Base-by-base conservation (phyloP, 768 basidiomycete species). In the Mycena galopus region DNA sequence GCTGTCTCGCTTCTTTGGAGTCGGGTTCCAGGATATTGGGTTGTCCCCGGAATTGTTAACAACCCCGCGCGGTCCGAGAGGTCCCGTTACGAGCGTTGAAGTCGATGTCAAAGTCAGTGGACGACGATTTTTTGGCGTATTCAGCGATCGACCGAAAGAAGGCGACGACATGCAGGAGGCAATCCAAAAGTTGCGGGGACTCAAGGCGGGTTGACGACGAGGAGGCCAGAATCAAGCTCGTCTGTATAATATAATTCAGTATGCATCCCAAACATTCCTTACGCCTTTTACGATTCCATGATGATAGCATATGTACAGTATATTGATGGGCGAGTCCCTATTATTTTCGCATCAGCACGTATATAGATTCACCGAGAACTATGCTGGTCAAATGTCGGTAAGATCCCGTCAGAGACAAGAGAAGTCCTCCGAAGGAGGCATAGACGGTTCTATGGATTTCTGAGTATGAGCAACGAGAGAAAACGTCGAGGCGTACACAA, bases 391-490 rank as follows among this genome's bases (percentile, higher is more conserved):
- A 88, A 84, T 98, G 96, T 68, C 98, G 90, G 83, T 92, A 96
- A 35, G 92, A 95, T 2, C 98, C 98, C 32, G 95, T 93, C 62
- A 99, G 84, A 0, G 98, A 96, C 92, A 99, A 92, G 44, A 99
- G 86, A 21, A 99, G 87, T 25, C 98, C 98, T 47, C 98, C 98
- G 72, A 98, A 99, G 10, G 97, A 98, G 51, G 94, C 93, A 81
- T 99, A 99, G 23, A 93, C 97, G 30, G 97, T 98, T 63, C 97
- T 98, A 71, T 63, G 37, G 39, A 67, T 39, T 39, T 14, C 39
- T 77, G 50, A 75, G 78, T 56, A 63, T 27, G 59, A 61, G 63
- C 53, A 12, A 42, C 6, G 30, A 25, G 72, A 56, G 39, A 10
- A 14, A 30, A 39, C 60, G 58, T 67, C n/a, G 85, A 94, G 16